phyloP scores from a whole-genome alignment of 1,139 yeast species.

The Geotrichum histeridarum region DNA sequence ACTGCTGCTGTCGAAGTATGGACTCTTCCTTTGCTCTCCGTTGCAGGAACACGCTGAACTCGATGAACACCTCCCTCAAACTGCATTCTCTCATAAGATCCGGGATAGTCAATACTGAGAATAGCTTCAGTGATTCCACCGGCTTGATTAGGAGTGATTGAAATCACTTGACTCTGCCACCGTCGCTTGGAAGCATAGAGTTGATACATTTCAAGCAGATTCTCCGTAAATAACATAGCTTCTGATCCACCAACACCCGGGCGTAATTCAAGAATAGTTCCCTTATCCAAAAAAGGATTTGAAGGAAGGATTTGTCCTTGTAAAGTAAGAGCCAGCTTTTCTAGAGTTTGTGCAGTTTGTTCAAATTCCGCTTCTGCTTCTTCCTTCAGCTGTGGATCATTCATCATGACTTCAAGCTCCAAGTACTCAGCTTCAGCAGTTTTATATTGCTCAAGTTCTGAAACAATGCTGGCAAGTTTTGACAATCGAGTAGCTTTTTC shows the following conservation, averaged over 20 bases:
- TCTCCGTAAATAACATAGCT: constrained; percentile 80
- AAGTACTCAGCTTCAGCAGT: constrained; percentile 31
- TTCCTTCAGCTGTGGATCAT: constrained; percentile 38
- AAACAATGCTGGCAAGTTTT: constrained; percentile 50
- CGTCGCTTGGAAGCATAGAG: constrained; percentile 58
- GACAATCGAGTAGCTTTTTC: constrained; percentile 56
- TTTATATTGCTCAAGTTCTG: constrained; percentile 48
- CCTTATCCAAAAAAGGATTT: constrained; percentile 67
- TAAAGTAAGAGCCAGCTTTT: constrained; percentile 41
- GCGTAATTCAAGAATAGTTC: constrained; percentile 76
- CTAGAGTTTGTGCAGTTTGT: constrained; percentile 31
- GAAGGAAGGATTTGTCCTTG: constrained; percentile 65
- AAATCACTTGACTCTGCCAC: constrained; percentile 64
- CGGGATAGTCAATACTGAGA: constrained; percentile 65
- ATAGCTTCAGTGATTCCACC: constrained; percentile 79
- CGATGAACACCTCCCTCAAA: constrained; percentile 95
- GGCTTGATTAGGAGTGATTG: constrained; percentile 46
- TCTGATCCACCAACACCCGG: constrained; percentile 98
- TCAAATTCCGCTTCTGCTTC: constrained; percentile 48
- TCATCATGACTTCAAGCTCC: constrained; percentile 37
- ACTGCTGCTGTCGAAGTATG: constrained; percentile 97
- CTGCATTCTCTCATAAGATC: constrained; percentile 66
- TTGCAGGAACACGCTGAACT: constrained; percentile 88
- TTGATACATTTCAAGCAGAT: constrained; percentile 74
- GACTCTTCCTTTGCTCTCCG: constrained; percentile 88